Base-by-base conservation (phyloP, 768 basidiomycete species). In the Mycena rosella region DNA sequence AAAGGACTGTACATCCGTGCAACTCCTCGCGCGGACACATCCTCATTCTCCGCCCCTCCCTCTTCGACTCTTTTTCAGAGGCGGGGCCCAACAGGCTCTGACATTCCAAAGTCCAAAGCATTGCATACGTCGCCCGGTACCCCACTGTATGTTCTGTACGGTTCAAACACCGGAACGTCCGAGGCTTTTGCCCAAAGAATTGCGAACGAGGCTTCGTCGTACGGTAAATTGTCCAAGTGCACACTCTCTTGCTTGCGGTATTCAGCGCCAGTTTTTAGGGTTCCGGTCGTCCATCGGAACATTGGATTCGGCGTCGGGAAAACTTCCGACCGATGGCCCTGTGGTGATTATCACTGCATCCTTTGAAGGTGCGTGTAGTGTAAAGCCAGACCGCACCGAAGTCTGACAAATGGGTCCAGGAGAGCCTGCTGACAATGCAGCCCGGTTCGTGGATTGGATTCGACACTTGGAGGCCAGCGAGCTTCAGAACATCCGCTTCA, bases 291-390 rank as follows among this genome's bases (percentile, higher is more conserved):
- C 67, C 5, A 67, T 85, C 15, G 79, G 76, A 11, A 80, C 81
- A 11, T 74, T 86, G 17, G 83, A 86, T 72, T 80, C 82, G 1
- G 74, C 79, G 5, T 72, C 78, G 1, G 77, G 71, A 0, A 72
- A 78, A 30, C 55, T 85, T 0, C 83, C 84, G 6, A 82, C 74
- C 0, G 83, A 84, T 60, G 81, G 82, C 1, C 84, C 85, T 1
- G 77, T 84, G 6, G 68, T 85, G 15, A 81, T 86, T 45, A 73
- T 84, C 42, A 85, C 84, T 15, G 84, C 85, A 5, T 83, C 83
- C 6, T 87, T 84, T 65, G 85, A 87, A 76, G 85, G 66, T 67
- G 29, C n/a, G n/a, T n/a, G n/a, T n/a, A n/a, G n/a, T 27, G 2
- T 34, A 34, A 13, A 13, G 32, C 7, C 32, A 34, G 32, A 13